phyloP scores from a whole-genome alignment of 2,329 filamentous ascomycete species.

The Raffaelea arxii region DNA sequence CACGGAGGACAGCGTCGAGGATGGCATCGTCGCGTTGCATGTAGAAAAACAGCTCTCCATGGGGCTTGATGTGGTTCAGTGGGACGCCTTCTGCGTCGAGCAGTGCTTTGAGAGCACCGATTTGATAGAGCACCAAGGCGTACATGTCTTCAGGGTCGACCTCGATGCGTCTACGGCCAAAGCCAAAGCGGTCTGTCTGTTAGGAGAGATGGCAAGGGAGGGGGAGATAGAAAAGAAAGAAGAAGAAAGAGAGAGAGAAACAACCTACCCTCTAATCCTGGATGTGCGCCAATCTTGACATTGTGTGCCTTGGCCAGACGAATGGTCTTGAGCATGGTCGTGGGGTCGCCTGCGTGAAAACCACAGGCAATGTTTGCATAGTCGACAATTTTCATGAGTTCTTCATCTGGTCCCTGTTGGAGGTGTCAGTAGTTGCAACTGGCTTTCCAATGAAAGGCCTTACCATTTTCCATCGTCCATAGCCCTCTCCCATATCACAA shows the following conservation, averaged over 20 bases:
- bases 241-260: no score
- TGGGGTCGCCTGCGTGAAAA: conserved; percentile 49
- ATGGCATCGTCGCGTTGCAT: background rate
- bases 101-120: conserved; percentile 52
- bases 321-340: conserved; percentile 55
- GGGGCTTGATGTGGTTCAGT: conserved; percentile 54
- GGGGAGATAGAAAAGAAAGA: no score
- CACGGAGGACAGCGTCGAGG: background rate
- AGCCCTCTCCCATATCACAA: conserved; percentile 34
- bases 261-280: conserved; percentile 31
- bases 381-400: conserved; percentile 49
- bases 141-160: conserved; percentile 46
- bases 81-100: conserved; percentile 44
- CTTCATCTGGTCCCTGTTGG: conserved; percentile 39
- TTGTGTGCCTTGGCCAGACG: conserved; percentile 45
- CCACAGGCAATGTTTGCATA: conserved; percentile 51
- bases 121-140: conserved; percentile 50
- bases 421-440: background rate
- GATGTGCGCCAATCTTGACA: conserved; percentile 51
- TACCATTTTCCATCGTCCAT: conserved; percentile 25
- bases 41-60: conserved; percentile 23
- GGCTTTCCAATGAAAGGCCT: conserved; percentile 16
- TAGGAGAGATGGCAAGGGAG: no score
- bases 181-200: conserved; percentile 44
- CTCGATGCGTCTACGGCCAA: conserved; percentile 53